Evolutionary conservation across 768 basidiomycete genomes (phyloP), one percentile per base, ranked within the genome.

Genomic region (Naganishia vishniacii): DNA sequence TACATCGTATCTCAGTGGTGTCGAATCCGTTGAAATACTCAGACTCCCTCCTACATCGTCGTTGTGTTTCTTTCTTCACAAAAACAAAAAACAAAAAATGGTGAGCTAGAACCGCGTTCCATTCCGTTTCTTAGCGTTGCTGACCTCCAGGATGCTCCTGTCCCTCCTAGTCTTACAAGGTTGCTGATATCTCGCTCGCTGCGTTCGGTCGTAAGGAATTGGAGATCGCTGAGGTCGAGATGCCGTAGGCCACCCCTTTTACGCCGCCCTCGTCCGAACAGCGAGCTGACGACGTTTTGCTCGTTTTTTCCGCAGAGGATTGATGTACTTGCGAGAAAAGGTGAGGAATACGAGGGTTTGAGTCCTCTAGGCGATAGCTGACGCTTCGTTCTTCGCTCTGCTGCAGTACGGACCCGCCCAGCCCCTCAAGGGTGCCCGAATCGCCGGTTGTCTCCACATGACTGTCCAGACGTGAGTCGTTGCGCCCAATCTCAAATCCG

Each of bases 391-490:
- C 11, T 47, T 29, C 66, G 60, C 32, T 66, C 11, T n/a, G 11
- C 4, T 4, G 16, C 20, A 94, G 92, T 84, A 95, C 78, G 85
- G 82, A 65, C 80, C 84, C 20, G 75, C 83, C 34, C 82, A 95
- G 82, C 94, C 94, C 66, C 82, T 99, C 78, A 87, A 87, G 77
- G 92, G 91, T 69, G 91, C 94, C 48, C 88, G 94, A 68, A 91
- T 99, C 73, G 93, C 91, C 71, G 94, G 94, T 72, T 99, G 94
- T 79, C 86, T 97, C 69, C 93, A 95, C 83, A 95, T 95, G 93
- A 66, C 65, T 48, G 23, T 59, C 40, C 64, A 68, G 62, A 66
- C 66, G 62, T 67, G 41, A 53, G 63, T 59, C 13, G 15, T 46
- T 25, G 23, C 60, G 65, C 29, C 25, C n/a, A n/a, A n/a, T 1